Base-by-base conservation (phyloP, 78 protist species). In the Speleostelium caveatum region DNA sequence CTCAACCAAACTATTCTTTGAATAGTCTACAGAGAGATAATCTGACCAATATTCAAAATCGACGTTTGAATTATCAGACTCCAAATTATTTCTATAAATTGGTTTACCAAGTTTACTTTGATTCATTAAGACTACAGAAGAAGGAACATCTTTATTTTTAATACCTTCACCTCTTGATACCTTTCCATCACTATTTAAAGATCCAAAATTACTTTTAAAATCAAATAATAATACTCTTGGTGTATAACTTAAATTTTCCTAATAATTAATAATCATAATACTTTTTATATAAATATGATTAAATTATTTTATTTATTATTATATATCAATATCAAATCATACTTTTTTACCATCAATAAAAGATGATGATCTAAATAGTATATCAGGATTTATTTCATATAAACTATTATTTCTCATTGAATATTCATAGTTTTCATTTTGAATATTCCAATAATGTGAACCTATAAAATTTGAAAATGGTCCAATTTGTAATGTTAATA, bases 41-140 rank as follows among this genome's bases (percentile, higher is more conserved):
- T 80, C 90, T 33, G 90, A 80, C 90, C 90, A 80, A 59, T 68
- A 80, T 22, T 80, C 90, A 38, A 80, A 80, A 41, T 55, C 55
- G 1, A n/a, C 22, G 5, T 19, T 24, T 21, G 77, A 35, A 58
- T 80, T 36, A 59, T 80, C 90, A n/a, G 32, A 21, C 1, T 0
- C 28, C 28, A 6, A 22, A 42, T 80, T 62, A 2, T 45, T 32
- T 19, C 33, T 56, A 56, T 73, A 32, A 1, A 80, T 69, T n/a
- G 90, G 90, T 41, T 68, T 63, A 24, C 90, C 90, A n/a, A 53
- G 22, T 26, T 76, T 35, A 14, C 35, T 58, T 8, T 59, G 28
- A 56, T 56, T 56, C 53, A 42, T 67, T 42, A 19, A 12, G 7
- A 53, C 33, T 53, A 17, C 62, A 53, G 62, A 33, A 8, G 32